Base-by-base conservation (phyloP, 1,284 basidiomycete species). In the Cryptococcus sp. region DNA sequence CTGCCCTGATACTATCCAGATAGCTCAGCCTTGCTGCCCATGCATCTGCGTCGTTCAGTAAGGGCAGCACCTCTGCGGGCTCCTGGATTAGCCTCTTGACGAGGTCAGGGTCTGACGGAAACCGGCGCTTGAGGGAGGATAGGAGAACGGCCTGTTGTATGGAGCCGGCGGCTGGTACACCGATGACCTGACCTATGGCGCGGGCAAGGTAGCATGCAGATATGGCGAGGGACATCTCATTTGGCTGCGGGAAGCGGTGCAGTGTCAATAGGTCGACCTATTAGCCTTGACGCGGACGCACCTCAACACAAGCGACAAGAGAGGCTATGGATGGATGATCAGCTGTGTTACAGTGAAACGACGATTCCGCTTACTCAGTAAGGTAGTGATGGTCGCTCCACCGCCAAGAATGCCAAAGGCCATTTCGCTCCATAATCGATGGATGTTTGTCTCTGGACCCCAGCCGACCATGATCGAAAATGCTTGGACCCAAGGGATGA, bases 201-300 rank as follows among this genome's bases (percentile, higher is more conserved):
- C 70, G 57, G 57, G 65, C 68, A 44, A 72, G 60, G 51, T 69
- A 72, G 39, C 63, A 67, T 12, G 69, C 66, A 3, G 71, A 69
- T 50, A 72, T 67, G n/a, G 69, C 68, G 20, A 71, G 40, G 11
- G 70, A 60, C 11, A 66, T 53, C 28, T 68, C 63, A 40, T 45
- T 36, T 4, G 60, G 55, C 53, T 60, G n/a, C 6, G 11, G 28
- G 12, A 43, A 24, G 33, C n/a, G 39, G 3, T 43, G 37, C 42
- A 20, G 20, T 18, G 35, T 50, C 44, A 21, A 39, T 37, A 39
- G 21, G 24, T 23, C 8, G 15, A 1, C 28, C 28, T 4, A 5
- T 4, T 4, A n/a, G n/a, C n/a, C n/a, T 9, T 9, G 28, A 39
- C n/a, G 9, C n/a, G 23, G 42, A 49, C 60, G 46, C 33, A 60